phyloP scores from a whole-genome alignment of 495 filamentous ascomycete species.

The Hypoxylon intermedium region DNA sequence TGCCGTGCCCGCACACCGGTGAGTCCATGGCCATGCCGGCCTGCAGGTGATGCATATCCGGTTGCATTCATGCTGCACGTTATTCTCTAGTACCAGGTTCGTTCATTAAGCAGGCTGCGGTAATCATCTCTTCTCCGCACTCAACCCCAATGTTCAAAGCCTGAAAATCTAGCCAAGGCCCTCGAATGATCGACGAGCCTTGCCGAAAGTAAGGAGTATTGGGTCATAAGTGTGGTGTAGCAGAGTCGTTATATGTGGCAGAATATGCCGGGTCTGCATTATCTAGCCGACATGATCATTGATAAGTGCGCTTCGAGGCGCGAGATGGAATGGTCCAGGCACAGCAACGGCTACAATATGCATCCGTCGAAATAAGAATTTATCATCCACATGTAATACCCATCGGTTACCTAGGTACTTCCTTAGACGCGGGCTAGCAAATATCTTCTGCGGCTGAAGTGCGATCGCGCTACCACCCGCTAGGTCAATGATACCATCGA shows the following conservation, averaged over 20 bases:
- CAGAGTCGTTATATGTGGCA: constrained; percentile 11
- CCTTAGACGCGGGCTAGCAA: background rate
- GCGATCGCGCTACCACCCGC: constrained; percentile 13
- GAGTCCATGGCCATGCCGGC: constrained; percentile 20
- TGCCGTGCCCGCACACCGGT: constrained; percentile 31
- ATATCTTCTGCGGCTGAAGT: constrained; percentile 26
- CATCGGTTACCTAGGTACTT: background rate
- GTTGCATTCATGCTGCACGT: constrained; percentile 39
- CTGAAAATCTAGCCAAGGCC: constrained; percentile 28
- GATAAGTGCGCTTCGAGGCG: constrained; percentile 5
- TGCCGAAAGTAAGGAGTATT: constrained; percentile 14
- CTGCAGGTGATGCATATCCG: constrained; percentile 36
- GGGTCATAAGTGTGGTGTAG: background rate
- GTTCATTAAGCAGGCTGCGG: background rate
- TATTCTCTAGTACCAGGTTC: constrained; percentile 35
- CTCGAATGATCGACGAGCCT: constrained; percentile 33
- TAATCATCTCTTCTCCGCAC: constrained; percentile 26
- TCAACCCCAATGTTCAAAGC: constrained; percentile 19
- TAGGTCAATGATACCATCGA: constrained; percentile 27
- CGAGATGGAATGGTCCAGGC: background rate
- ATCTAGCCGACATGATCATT: constrained; percentile 6
- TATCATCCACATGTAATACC: background rate
- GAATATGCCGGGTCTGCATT: constrained; percentile 4
- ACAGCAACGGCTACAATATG: background rate
- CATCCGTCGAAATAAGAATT: background rate